Conservation (phyloP, 2,329 filamentous ascomycete species). For the Botryotinia convoluta region DNA sequence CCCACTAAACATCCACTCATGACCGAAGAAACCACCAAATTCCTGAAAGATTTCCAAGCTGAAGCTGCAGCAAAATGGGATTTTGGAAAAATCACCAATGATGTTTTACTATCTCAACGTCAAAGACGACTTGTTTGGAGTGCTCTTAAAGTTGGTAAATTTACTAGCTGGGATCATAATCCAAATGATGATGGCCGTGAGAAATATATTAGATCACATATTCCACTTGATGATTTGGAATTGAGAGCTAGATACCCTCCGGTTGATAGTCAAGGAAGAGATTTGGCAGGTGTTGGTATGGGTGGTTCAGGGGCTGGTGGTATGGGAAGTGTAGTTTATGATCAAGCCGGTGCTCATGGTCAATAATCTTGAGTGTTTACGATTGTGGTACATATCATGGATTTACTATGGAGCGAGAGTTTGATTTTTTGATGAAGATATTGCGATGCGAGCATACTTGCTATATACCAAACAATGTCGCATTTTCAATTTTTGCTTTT, state of each 20-base stretch:
- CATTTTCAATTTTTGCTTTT: neutral
- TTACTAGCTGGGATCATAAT: conserved; percentile 83
- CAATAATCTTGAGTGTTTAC: conserved; percentile 19
- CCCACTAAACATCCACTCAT: conserved; percentile 38
- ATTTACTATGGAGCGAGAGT: neutral
- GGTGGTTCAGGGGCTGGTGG: conserved; percentile 23
- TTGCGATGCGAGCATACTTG: neutral
- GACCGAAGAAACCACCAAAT: conserved; percentile 35
- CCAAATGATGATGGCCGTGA: conserved; percentile 66
- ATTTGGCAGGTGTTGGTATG: conserved; percentile 22
- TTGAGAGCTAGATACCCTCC: conserved; percentile 70
- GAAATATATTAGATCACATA: conserved; percentile 82
- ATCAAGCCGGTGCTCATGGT: conserved; percentile 30
- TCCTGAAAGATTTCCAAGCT: conserved; percentile 63
- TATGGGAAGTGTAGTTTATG: conserved; percentile 23
- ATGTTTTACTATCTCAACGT: conserved; percentile 75
- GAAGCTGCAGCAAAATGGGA: conserved; percentile 80
- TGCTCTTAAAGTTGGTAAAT: conserved; percentile 71
- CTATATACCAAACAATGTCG: neutral
- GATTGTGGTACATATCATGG: neutral
- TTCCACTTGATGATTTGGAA: conserved; percentile 78
- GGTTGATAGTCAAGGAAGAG: conserved; percentile 47
- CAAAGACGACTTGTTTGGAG: conserved; percentile 76
- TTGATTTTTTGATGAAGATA: neutral
- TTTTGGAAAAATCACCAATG: conserved; percentile 70